These are phyloP conservation scores for Paraphoma sp. DNA, from an alignment of 2,329 filamentous ascomycete species.

Conservation along the genomic window DNA sequence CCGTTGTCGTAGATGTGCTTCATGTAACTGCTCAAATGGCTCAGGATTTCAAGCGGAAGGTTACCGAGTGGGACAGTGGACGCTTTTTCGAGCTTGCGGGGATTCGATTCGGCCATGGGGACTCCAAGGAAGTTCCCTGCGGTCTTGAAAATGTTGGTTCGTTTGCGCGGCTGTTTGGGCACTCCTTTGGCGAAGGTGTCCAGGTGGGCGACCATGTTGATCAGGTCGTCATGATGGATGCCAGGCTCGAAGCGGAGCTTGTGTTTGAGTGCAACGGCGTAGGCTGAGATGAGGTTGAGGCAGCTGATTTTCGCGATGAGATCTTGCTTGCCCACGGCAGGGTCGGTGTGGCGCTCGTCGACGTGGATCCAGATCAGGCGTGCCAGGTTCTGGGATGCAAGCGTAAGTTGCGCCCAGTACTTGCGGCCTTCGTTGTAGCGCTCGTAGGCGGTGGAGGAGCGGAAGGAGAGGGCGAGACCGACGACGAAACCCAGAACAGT, in stretches of 20 bases:
- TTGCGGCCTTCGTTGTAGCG: constrained; percentile 66
- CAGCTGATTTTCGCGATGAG: constrained; percentile 68
- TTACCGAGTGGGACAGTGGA: constrained; percentile 76
- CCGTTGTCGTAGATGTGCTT: constrained; percentile 65
- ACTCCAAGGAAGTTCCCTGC: constrained; percentile 41
- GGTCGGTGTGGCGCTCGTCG: constrained; percentile 61
- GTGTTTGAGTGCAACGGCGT: constrained; percentile 79
- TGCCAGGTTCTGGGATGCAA: constrained; percentile 63
- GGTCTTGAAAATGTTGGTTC: background rate
- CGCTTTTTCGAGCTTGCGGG: constrained; percentile 75
- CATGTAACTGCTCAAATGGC: constrained; percentile 70
- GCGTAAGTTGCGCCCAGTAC: constrained; percentile 66
- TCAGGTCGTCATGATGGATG: constrained; percentile 74
- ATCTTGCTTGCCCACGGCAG: constrained; percentile 65
- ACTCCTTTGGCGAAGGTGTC: constrained; percentile 72
- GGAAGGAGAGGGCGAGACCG: constrained; percentile 75
- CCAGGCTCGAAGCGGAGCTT: constrained; percentile 85
- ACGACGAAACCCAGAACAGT: constrained; percentile 84
- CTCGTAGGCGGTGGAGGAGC: constrained; percentile 78
- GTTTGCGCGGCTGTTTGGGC: constrained; percentile 52
- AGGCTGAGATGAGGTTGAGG: constrained; percentile 79
- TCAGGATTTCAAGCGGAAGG: constrained; percentile 79
- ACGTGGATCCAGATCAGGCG: constrained; percentile 89
- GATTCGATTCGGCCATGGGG: constrained; percentile 77
- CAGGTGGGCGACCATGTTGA: constrained; percentile 72